Percentiles rank a stretch among this genome's conserved stretches.
Evolutionary conservation across 2,329 filamentous ascomycete species (phyloP).

Genomic region (Pseudogymnoascus sp.): DNA sequence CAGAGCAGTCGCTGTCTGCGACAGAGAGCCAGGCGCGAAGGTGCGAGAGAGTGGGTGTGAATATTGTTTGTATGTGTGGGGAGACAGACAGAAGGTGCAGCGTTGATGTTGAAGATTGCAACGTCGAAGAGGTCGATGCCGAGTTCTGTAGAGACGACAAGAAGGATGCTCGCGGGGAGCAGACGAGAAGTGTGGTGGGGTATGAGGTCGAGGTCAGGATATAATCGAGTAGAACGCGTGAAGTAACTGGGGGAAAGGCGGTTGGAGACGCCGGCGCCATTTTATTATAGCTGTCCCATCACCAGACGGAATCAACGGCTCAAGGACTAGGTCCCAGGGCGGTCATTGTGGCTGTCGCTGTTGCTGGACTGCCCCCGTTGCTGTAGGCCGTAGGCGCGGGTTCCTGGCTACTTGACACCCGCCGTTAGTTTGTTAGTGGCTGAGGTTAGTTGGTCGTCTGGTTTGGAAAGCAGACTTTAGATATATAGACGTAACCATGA

Average conservation of each 20-base stretch:
- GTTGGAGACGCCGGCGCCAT: constrained; percentile 28
- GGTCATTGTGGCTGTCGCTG: background rate
- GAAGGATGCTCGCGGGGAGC: constrained; percentile 57
- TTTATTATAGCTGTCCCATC: background rate
- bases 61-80: constrained; percentile 60
- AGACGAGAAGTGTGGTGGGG: constrained; percentile 63
- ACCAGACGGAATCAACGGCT: background rate
- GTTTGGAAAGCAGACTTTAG: background rate
- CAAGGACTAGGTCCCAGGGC: background rate
- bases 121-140: constrained; percentile 25
- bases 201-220: constrained; percentile 48
- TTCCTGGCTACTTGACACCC: background rate
- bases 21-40: constrained; percentile 68
- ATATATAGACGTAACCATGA: background rate
- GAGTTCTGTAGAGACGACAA: constrained; percentile 48
- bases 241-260: constrained; percentile 40
- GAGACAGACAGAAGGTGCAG: constrained; percentile 63
- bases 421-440: constrained; percentile 1
- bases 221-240: constrained; percentile 50
- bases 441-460: background rate
- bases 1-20: constrained; percentile 29
- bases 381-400: background rate
- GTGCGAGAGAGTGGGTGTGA: constrained; percentile 67
- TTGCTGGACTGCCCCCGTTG: background rate
- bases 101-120: constrained; percentile 43